Evolutionary conservation across 192 early-diverging fungal genomes (phyloP), one percentile per base, ranked within the genome.

Genomic region (Radiomyces spectabilis): DNA sequence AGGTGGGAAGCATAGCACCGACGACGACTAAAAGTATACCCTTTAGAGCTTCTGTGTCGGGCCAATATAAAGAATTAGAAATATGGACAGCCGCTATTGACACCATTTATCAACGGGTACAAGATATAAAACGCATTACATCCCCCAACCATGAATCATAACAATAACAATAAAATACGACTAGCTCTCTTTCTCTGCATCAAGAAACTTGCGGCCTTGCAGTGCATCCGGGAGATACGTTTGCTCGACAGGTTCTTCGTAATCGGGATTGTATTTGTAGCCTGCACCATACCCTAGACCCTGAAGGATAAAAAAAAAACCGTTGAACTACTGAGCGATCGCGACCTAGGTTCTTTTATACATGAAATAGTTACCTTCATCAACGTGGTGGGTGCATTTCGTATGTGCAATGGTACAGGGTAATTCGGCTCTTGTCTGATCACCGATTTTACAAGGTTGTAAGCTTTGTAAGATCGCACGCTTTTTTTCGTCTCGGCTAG

Each of bases 251-350:
- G 79, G 77, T 26, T 72, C 84, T 3, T 80, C 76, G 57, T 73
- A 87, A 51, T 82, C 82, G 1, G 93, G 91, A 56, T 88, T 88
- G 62, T 92, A 93, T 53, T 88, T 85, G 73, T 93, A 95, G 0
- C 74, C 89, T 29, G 81, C 50, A 7, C 78, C 80, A 57, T 92
- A 95, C 1, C 87, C 90, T 22, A 93, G 47, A 26, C 90, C 54
- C 67, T 76, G 27, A 35, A 22, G 22, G n/a, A n/a, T 37, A 30
- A 46, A 27, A 34, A 35, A 26, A 30, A 25, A 34, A 10, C 5
- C 9, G 44, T 18, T 24, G 18, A 15, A 46, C 9, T 46, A n/a
- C n/a, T n/a, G n/a, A n/a, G n/a, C n/a, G n/a, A n/a, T n/a, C n/a
- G n/a, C n/a, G n/a, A n/a, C n/a, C n/a, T n/a, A n/a, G n/a, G n/a